Conservation (phyloP, 495 filamentous ascomycete genomes). For the Lophium mytilinum region DNA sequence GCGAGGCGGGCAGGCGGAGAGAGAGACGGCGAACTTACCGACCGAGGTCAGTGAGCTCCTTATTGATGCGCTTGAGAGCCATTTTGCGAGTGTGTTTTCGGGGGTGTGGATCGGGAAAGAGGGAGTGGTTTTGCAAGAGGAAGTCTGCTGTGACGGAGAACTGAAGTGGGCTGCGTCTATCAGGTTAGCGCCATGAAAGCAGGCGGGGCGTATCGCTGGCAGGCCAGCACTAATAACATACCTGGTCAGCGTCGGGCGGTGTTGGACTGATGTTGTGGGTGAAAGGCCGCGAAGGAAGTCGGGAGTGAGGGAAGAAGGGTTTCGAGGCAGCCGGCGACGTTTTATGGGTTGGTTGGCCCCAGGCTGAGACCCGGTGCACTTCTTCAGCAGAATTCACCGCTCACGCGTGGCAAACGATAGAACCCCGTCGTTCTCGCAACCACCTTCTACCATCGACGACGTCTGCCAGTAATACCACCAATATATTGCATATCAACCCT, state of each 20-base stretch:
- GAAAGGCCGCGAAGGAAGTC: slow-evolving; percentile 4
- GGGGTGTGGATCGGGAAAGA: slow-evolving; percentile 6
- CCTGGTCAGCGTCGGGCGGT: slow-evolving; percentile 5
- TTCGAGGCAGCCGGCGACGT: not conserved
- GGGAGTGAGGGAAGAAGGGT: slow-evolving; percentile 16
- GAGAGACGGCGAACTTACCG: slow-evolving; percentile 55
- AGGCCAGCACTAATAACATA: slow-evolving; percentile 12
- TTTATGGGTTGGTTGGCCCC: too few species aligned
- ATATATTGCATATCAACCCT: not conserved
- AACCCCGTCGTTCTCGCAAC: not conserved
- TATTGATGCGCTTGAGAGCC: slow-evolving; percentile 99
- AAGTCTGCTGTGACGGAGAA: not conserved
- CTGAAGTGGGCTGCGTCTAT: slow-evolving; percentile 20
- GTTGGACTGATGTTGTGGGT: slow-evolving; percentile 8
- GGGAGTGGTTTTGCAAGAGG: slow-evolving; percentile 17
- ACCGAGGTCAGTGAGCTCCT: slow-evolving; percentile 98
- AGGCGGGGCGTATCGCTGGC: slow-evolving; percentile 21
- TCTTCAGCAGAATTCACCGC: too few species aligned
- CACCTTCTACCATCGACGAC: not conserved
- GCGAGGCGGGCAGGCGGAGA: not conserved
- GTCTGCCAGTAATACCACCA: not conserved
- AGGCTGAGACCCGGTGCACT: too few species aligned
- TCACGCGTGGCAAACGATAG: not conserved
- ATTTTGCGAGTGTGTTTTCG: slow-evolving; percentile 42
- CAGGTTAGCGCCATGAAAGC: slow-evolving; percentile 25